A percentile compares a stretch with the other conserved stretches of the same genome.
Evolutionary conservation across 352 stramenopile genomes (phyloP).

Genomic region (Phytopythium helicoides): DNA sequence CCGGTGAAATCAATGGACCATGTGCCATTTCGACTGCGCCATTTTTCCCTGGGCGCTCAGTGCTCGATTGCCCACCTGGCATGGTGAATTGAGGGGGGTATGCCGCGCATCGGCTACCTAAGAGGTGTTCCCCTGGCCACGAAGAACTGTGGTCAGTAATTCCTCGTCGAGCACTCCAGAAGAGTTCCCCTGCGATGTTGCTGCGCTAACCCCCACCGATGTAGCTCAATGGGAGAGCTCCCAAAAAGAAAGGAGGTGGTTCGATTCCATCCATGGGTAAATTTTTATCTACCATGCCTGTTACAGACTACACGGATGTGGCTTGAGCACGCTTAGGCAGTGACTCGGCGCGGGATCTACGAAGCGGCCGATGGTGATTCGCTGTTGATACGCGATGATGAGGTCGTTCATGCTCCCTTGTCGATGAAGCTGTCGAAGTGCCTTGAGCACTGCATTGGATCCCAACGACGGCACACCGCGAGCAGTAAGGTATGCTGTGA

Average conservation of each 20-base stretch:
- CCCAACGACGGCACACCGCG: not conserved
- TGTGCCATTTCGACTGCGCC: slow-evolving; percentile 1
- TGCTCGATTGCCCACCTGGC: slow-evolving; percentile 8
- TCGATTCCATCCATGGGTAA: slow-evolving; percentile 6
- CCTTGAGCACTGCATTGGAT: slow-evolving; percentile 7
- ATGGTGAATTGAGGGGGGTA: slow-evolving; percentile 9
- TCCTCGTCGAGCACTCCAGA: slow-evolving; percentile 5
- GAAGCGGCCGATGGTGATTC: not conserved
- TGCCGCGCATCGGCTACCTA: slow-evolving; percentile 5
- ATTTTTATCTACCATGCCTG: not conserved
- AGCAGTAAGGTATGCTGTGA: not conserved
- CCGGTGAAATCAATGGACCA: slow-evolving; percentile 1
- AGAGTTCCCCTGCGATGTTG: slow-evolving; percentile 2
- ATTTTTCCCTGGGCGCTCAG: slow-evolving; percentile 3
- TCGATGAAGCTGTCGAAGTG: slow-evolving; percentile 7
- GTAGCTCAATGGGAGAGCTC: slow-evolving; percentile 8
- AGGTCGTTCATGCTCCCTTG: slow-evolving; percentile 3
- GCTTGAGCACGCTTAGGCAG: not conserved
- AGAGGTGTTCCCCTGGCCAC: slow-evolving; percentile 5
- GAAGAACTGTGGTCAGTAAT: slow-evolving; percentile 7
- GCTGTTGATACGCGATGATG: slow-evolving; percentile 1
- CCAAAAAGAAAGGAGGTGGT: slow-evolving; percentile 3
- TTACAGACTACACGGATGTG: not conserved
- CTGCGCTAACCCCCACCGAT: slow-evolving; percentile 4
- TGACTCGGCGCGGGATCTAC: not conserved